A percentile compares a stretch with the other conserved stretches of the same genome.
Conservation (phyloP, 1,139 yeast species). For the Candida sp. region DNA sequence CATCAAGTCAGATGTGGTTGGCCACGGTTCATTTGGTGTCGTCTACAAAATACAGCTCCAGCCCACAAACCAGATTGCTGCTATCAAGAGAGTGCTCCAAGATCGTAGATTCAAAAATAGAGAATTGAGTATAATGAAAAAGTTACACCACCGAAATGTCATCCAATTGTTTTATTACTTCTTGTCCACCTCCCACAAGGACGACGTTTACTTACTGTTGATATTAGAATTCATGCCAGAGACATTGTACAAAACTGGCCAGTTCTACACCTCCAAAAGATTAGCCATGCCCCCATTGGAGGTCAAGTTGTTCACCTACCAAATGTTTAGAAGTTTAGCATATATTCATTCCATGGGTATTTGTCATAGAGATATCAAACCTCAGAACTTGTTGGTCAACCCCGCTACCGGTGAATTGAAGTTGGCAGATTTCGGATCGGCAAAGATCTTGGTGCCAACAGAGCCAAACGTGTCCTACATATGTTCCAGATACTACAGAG, state of each 20-base stretch:
- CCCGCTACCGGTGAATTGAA: conserved; percentile 85
- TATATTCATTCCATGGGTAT: conserved; percentile 91
- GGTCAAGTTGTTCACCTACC: conserved; percentile 89
- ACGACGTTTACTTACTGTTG: conserved; percentile 84
- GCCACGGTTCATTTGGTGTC: conserved; percentile 97
- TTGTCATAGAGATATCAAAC: conserved; percentile 97
- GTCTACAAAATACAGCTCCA: conserved; percentile 86
- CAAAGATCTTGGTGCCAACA: conserved; percentile 84
- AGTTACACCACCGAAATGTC: conserved; percentile 84
- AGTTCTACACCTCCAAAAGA: conserved; percentile 77
- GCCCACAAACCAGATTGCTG: conserved; percentile 81
- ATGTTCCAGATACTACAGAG: conserved; percentile 95
- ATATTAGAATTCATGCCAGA: conserved; percentile 95
- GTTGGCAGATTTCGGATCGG: conserved; percentile 99
- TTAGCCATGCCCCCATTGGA: conserved; percentile 89
- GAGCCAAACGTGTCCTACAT: conserved; percentile 97
- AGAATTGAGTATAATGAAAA: conserved; percentile 95
- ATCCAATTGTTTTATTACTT: conserved; percentile 90
- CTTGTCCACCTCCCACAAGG: conserved; percentile 79
- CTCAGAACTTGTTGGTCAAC: conserved; percentile 90
- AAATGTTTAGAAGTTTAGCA: conserved; percentile 87
- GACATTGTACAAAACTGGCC: conserved; percentile 89
- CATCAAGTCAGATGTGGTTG: conserved; percentile 78
- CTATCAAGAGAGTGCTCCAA: conserved; percentile 93
- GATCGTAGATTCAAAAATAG: conserved; percentile 96